A percentile compares a stretch with the other conserved stretches of the same genome.
Evolutionary conservation across 352 stramenopile species (phyloP).

Genomic region (Globisporangium nunn): DNA sequence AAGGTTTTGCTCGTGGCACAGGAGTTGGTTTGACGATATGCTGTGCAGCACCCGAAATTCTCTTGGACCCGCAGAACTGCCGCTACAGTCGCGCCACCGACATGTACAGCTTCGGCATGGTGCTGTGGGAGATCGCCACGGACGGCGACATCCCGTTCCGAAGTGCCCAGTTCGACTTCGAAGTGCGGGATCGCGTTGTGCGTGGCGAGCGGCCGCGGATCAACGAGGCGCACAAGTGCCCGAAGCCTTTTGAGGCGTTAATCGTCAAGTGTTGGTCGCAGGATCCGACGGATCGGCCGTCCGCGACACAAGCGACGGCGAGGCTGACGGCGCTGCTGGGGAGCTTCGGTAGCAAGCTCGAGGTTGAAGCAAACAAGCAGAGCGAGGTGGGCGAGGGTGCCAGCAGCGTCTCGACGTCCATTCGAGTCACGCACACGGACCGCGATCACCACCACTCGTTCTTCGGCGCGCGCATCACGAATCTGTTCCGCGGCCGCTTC

Average conservation of each 20-base stretch:
- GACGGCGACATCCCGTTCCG: slow-evolving; percentile 58
- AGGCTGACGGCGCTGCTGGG: slow-evolving; percentile 52
- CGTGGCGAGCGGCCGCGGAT: slow-evolving; percentile 48
- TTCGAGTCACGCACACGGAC: slow-evolving; percentile 26
- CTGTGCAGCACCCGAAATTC: slow-evolving; percentile 47
- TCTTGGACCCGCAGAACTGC: slow-evolving; percentile 57
- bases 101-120: slow-evolving; percentile 72
- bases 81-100: slow-evolving; percentile 66
- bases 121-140: slow-evolving; percentile 64
- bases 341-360: slow-evolving; percentile 19
- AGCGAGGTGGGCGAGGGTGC: slow-evolving; percentile 23
- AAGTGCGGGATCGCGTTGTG: slow-evolving; percentile 52
- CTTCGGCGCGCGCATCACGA: slow-evolving; percentile 45
- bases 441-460: slow-evolving; percentile 34
- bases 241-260: slow-evolving; percentile 49
- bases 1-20: neutral
- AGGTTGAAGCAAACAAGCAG: neutral
- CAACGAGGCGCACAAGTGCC: slow-evolving; percentile 23
- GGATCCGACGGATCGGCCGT: slow-evolving; percentile 35
- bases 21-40: neutral
- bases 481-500: slow-evolving; percentile 51
- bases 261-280: slow-evolving; percentile 64
- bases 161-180: slow-evolving; percentile 57
- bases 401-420: slow-evolving; percentile 56
- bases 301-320: slow-evolving; percentile 36